phyloP scores from a whole-genome alignment of 306 rosid genomes.

The Glycine tomentella region DNA sequence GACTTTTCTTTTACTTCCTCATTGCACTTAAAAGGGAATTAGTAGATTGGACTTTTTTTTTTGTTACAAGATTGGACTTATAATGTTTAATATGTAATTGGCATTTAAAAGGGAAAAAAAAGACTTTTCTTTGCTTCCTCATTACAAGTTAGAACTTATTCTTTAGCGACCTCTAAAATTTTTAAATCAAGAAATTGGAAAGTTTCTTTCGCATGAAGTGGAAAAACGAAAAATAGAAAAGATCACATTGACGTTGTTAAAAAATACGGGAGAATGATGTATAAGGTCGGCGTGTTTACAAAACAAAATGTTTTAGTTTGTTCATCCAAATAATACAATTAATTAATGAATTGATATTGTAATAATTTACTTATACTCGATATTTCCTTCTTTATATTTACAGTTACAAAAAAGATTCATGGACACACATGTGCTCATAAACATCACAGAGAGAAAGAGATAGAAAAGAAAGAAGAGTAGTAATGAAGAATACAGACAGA shows the following conservation, averaged over 20 bases:
- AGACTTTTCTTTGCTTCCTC: conserved; percentile 8
- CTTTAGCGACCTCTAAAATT: not conserved
- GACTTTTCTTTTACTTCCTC: conserved; percentile 13
- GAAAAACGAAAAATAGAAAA: not conserved
- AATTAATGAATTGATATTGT: not conserved
- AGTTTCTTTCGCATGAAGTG: conserved; percentile 16
- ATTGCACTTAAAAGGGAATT: not conserved
- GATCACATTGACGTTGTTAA: not conserved
- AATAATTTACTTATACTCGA: not conserved
- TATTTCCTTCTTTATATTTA: not conserved
- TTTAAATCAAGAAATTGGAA: not conserved
- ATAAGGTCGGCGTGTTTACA: not conserved
- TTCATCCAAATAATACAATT: not conserved
- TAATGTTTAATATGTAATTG: not conserved
- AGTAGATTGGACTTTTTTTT: not conserved
- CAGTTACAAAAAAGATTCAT: not conserved
- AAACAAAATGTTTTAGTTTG: not conserved
- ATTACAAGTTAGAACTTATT: conserved; percentile 20
- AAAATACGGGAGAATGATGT: not conserved
- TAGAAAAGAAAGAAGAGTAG: not conserved
- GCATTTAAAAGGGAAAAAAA: not conserved
- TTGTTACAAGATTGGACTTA: too few species aligned
- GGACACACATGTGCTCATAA: not conserved
- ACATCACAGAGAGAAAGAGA: not conserved
- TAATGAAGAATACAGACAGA: not conserved